Conservation (phyloP, 345 rosid genomes). For the Boechera stricta region DNA sequence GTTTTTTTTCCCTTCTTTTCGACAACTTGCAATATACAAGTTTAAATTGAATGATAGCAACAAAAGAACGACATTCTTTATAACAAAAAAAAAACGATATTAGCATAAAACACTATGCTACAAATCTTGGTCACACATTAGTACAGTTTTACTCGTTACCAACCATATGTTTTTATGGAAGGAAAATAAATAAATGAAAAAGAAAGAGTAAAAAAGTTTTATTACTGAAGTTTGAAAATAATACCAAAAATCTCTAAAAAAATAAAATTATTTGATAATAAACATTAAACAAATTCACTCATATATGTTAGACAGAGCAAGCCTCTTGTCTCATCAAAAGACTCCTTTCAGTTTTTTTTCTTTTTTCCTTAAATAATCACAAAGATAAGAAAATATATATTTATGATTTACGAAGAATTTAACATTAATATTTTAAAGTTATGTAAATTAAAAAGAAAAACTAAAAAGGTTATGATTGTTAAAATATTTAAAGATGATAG, state of each 20-base stretch:
- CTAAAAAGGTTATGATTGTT: too few species aligned
- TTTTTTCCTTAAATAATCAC: too few species aligned
- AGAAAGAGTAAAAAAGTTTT: background rate
- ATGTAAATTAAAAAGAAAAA: too few species aligned
- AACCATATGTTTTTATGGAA: background rate
- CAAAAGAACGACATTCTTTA: too few species aligned
- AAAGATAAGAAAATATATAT: too few species aligned
- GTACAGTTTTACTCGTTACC: background rate
- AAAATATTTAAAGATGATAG: too few species aligned
- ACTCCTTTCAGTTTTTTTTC: too few species aligned
- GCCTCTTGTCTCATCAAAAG: too few species aligned
- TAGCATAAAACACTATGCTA: background rate
- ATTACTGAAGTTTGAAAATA: background rate
- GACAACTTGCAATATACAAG: background rate
- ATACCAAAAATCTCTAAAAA: background rate
- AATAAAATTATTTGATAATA: background rate
- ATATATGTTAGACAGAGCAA: too few species aligned
- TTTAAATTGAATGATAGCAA: background rate
- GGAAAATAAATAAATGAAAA: background rate
- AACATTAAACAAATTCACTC: too few species aligned
- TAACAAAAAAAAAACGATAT: background rate
- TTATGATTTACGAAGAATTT: too few species aligned
- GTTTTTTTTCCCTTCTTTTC: background rate
- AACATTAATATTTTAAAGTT: too few species aligned
- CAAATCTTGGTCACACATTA: background rate